A percentile compares a stretch with the other conserved stretches of the same genome.
Conservation (phyloP, 2,329 filamentous ascomycete species). For the Aspergillus fumigatiaffinis region DNA sequence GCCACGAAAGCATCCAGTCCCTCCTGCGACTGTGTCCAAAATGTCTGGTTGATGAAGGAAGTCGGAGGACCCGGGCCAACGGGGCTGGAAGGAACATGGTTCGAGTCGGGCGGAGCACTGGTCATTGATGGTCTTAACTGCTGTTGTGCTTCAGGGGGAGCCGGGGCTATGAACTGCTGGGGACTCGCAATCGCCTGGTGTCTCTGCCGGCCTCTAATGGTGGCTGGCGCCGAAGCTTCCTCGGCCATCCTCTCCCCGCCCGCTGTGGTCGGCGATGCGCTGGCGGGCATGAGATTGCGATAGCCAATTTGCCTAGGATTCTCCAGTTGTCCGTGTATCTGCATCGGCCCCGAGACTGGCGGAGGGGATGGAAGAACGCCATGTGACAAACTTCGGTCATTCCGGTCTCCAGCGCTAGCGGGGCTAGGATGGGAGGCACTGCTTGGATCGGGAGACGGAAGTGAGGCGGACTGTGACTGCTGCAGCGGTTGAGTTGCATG, state of each 20-base stretch:
- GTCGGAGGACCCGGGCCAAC: not conserved
- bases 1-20: slow-evolving; percentile 17
- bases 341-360: slow-evolving; percentile 47
- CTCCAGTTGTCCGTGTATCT: slow-evolving; percentile 36
- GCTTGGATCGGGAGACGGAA: slow-evolving; percentile 30
- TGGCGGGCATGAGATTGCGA: not conserved
- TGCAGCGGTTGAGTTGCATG: slow-evolving; percentile 3
- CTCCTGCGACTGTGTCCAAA: slow-evolving; percentile 9
- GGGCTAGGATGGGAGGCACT: slow-evolving; percentile 26
- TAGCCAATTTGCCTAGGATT: not conserved
- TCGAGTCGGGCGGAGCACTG: slow-evolving; percentile 1
- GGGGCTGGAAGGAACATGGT: not conserved
- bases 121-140: slow-evolving; percentile 12
- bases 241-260: not conserved
- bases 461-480: slow-evolving; percentile 12
- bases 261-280: not conserved
- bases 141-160: not conserved
- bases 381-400: slow-evolving; percentile 3
- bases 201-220: not conserved
- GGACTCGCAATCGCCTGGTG: not conserved
- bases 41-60: not conserved
- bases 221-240: not conserved
- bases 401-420: slow-evolving; percentile 13
- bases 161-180: not conserved
- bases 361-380: slow-evolving; percentile 57